These are phyloP conservation scores for Camellia lanceoleosa DNA, from an alignment of 148 eudicot genomes.

Conservation along the genomic window DNA sequence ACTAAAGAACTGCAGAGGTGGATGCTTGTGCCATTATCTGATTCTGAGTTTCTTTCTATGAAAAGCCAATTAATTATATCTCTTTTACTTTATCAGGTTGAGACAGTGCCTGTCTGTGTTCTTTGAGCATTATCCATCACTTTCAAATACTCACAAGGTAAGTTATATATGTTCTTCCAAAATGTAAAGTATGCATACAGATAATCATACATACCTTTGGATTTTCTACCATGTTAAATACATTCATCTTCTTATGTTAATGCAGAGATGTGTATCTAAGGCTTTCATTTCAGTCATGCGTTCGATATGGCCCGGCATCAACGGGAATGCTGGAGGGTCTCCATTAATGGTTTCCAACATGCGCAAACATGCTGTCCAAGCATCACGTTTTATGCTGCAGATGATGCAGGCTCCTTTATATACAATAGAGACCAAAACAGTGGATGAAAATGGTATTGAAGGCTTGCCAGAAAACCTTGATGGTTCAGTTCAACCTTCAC, in stretches of 20 bases:
- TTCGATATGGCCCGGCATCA: conserved; percentile 85
- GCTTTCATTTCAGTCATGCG: conserved; percentile 76
- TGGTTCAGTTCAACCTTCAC: conserved; percentile 35
- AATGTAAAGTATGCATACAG: not conserved
- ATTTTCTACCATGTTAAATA: conserved; percentile 1
- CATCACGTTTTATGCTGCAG: conserved; percentile 90
- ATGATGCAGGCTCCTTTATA: conserved; percentile 83
- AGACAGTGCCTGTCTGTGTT: conserved; percentile 91
- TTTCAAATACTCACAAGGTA: conserved; percentile 79
- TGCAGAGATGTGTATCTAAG: conserved; percentile 73
- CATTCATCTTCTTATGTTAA: not conserved
- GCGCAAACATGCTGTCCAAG: conserved; percentile 94
- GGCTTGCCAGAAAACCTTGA: conserved; percentile 28
- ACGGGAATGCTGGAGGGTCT: conserved; percentile 67
- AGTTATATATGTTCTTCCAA: conserved; percentile 23
- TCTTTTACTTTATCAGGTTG: conserved; percentile 43
- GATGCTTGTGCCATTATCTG: conserved; percentile 14
- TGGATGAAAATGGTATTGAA: conserved; percentile 26
- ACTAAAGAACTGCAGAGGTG: conserved; percentile 63
- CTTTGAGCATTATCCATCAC: conserved; percentile 94
- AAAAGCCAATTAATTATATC: not conserved
- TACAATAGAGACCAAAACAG: conserved; percentile 36
- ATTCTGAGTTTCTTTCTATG: conserved; percentile 5
- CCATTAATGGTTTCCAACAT: conserved; percentile 53
- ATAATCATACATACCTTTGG: not conserved